Percentiles rank a stretch among this genome's conserved stretches.
Evolutionary conservation across 306 rosid genomes (phyloP).

Genomic region (Psophocarpus tetragonolobus): DNA sequence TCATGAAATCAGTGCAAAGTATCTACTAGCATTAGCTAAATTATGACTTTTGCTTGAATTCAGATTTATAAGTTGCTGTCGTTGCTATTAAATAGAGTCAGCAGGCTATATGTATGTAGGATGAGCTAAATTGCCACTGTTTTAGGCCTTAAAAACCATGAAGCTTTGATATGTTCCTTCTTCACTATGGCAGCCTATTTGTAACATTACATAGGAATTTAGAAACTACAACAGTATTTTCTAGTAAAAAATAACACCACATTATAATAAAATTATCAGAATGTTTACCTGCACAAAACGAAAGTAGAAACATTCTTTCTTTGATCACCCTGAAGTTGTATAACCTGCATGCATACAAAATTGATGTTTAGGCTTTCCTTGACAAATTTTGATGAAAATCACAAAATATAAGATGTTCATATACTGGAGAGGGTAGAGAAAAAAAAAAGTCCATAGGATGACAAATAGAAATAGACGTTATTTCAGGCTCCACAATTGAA

Average conservation of each 20-base stretch:
- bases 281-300: conserved; percentile 57
- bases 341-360: conserved; percentile 46
- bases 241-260: background rate
- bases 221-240: background rate
- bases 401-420: background rate
- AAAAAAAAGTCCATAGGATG: background rate
- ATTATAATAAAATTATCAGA: background rate
- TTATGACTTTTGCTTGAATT: conserved; percentile 30
- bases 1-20: no score
- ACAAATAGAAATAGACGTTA: background rate
- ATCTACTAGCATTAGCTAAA: no score
- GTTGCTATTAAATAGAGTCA: conserved; percentile 23
- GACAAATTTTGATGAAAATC: background rate
- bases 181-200: conserved; percentile 59
- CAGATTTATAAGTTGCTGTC: conserved; percentile 30
- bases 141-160: conserved; percentile 51
- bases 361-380: background rate
- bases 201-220: conserved; percentile 14
- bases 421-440: background rate
- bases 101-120: conserved; percentile 22
- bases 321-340: conserved; percentile 72
- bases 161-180: conserved; percentile 64
- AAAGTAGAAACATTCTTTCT: conserved; percentile 60
- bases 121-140: conserved; percentile 24
- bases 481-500: background rate